phyloP scores from a whole-genome alignment of 768 basidiomycete species.

The Phylloporus sp. region DNA sequence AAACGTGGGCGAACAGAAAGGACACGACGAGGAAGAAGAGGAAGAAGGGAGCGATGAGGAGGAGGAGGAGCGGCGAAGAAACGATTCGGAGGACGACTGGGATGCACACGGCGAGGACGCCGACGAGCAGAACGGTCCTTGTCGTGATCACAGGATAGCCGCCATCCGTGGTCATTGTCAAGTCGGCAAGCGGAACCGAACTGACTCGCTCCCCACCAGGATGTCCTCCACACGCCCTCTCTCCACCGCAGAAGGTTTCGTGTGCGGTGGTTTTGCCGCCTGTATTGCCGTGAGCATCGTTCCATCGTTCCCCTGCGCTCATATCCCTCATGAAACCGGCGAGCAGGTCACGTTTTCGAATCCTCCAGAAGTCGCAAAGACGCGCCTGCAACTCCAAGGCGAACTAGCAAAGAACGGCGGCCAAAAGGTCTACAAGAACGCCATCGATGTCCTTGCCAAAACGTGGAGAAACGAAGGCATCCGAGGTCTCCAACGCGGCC shows the following conservation, averaged over 20 bases:
- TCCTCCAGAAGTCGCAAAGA: conserved; percentile 77
- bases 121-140: conserved; percentile 52
- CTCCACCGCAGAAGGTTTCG: conserved; percentile 74
- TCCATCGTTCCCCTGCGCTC: not conserved
- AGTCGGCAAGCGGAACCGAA: no score
- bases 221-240: conserved; percentile 35
- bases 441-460: conserved; percentile 81
- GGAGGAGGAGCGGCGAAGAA: conserved; percentile 60
- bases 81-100: conserved; percentile 51
- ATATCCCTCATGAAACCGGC: conserved; percentile 4
- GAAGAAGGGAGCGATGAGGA: conserved; percentile 61
- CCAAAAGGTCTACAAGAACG: conserved; percentile 79
- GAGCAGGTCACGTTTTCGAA: conserved; percentile 76
- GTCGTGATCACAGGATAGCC: conserved; percentile 41
- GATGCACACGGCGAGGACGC: conserved; percentile 50
- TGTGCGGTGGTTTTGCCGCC: conserved; percentile 88
- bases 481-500: conserved; percentile 87
- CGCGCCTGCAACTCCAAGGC: conserved; percentile 92
- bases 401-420: conserved; percentile 77
- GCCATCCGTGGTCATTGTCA: no score
- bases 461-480: conserved; percentile 89
- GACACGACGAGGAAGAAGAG: conserved; percentile 43
- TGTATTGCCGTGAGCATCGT: conserved; percentile 66
- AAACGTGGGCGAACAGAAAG: conserved; percentile 50
- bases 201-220: not conserved